phyloP scores from a whole-genome alignment of 2,329 filamentous ascomycete genomes.

The Pestalotiopsis sp. region DNA sequence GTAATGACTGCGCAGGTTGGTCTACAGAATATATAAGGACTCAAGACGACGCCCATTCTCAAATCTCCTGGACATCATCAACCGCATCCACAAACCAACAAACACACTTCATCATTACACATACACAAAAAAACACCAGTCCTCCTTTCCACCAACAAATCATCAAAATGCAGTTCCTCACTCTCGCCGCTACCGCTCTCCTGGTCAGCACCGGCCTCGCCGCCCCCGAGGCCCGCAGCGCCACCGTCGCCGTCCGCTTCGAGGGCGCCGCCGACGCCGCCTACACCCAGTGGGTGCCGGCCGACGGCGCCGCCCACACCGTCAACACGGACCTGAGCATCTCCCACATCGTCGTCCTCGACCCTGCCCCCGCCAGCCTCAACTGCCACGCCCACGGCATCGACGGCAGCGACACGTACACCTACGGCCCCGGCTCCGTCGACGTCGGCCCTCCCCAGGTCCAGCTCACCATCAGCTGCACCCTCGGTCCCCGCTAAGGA shows the following conservation, averaged over 20 bases:
- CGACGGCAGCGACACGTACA: conserved; percentile 8
- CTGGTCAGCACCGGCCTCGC: conserved; percentile 8
- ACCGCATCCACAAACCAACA: background rate
- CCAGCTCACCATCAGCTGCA: conserved; percentile 3
- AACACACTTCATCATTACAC: background rate
- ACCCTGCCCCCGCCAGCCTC: background rate
- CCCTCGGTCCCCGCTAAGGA: background rate
- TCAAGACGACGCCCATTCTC: background rate
- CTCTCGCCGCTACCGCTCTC: background rate
- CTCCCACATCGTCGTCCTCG: conserved; percentile 1
- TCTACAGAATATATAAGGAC: background rate
- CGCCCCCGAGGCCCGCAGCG: background rate
- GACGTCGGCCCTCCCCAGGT: conserved; percentile 11
- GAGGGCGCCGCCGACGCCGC: conserved; percentile 5
- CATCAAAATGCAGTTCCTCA: conserved; percentile 8
- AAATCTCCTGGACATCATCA: background rate
- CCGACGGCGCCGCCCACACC: background rate
- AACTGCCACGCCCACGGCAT: conserved; percentile 4
- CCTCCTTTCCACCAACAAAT: background rate
- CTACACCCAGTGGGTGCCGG: background rate
- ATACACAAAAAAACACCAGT: background rate
- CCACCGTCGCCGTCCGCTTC: background rate
- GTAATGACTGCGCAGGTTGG: background rate
- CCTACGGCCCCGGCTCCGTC: background rate
- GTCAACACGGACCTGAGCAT: conserved; percentile 1